These are phyloP conservation scores for Symbiodinium pilosum DNA, from an alignment of 73 alveolate species.

Conservation along the genomic window DNA sequence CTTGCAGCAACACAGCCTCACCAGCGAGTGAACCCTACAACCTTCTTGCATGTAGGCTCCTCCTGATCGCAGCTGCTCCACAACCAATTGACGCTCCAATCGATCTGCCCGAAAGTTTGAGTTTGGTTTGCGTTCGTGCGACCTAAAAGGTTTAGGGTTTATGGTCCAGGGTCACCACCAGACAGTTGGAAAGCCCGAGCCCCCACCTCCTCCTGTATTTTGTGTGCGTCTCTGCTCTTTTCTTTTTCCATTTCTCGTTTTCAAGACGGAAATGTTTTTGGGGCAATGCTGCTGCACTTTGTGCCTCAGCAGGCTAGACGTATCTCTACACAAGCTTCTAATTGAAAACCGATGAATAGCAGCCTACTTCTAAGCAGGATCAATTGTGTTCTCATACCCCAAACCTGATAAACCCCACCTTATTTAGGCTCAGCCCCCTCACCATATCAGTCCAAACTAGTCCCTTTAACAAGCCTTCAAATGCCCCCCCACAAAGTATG, in stretches of 20 bases:
- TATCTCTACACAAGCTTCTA: too few species aligned
- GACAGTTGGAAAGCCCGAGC: background rate
- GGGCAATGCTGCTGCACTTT: background rate
- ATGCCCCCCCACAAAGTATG: too few species aligned
- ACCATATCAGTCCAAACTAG: too few species aligned
- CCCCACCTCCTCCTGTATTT: background rate
- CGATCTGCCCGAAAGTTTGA: slow-evolving; percentile 11
- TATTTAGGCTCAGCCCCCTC: too few species aligned
- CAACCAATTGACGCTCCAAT: slow-evolving; percentile 69
- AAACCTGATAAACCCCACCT: too few species aligned
- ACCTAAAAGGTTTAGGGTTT: background rate
- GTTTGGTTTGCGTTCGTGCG: background rate
- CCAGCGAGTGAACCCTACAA: slow-evolving; percentile 29
- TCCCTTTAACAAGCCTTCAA: too few species aligned
- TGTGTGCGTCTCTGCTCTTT: background rate
- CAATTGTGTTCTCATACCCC: too few species aligned
- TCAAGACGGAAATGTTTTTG: background rate
- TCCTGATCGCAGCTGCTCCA: slow-evolving; percentile 78
- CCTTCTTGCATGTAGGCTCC: too few species aligned
- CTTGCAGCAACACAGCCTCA: slow-evolving; percentile 31
- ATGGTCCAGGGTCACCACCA: background rate
- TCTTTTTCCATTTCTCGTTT: background rate
- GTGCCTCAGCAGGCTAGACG: too few species aligned
- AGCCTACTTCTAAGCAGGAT: too few species aligned
- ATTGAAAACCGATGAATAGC: too few species aligned